phyloP scores from a whole-genome alignment of 2,329 filamentous ascomycete genomes.

The Rhinocladiella mackenziei region DNA sequence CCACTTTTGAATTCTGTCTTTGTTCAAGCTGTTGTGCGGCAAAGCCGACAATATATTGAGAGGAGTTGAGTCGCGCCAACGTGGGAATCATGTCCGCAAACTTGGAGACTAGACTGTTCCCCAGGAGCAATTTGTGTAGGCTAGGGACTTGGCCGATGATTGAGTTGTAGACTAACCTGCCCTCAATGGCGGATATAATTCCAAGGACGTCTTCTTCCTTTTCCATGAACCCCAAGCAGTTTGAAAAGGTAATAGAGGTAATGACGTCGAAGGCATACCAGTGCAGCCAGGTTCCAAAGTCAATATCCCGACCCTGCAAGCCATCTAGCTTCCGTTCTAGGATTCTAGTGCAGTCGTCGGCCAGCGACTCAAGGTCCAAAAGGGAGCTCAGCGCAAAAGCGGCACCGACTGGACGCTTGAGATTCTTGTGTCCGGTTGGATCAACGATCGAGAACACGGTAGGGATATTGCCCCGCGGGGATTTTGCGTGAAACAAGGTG shows the following conservation, averaged over 20 bases:
- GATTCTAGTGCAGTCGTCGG: conserved; percentile 30
- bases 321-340: conserved; percentile 19
- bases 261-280: conserved; percentile 39
- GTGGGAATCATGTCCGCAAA: conserved; percentile 16
- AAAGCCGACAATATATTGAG: conserved; percentile 20
- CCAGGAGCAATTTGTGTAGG: conserved; percentile 17
- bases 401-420: conserved; percentile 39
- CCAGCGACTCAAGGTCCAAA: conserved; percentile 38
- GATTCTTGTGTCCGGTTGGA: conserved; percentile 40
- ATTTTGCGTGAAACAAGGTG: conserved; percentile 19
- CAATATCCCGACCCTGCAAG: conserved; percentile 23
- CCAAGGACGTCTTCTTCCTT: conserved; percentile 34
- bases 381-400: conserved; percentile 42
- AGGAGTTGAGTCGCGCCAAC: conserved; percentile 18
- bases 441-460: conserved; percentile 41
- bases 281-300: conserved; percentile 35
- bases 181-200: conserved; percentile 32
- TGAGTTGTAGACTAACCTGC: conserved; percentile 19
- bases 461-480: conserved; percentile 29
- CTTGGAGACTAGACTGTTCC: conserved; percentile 9
- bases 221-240: conserved; percentile 36
- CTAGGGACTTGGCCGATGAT: conserved; percentile 20
- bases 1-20: conserved; percentile 7
- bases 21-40: conserved; percentile 19
- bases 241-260: conserved; percentile 36